These are phyloP conservation scores for Chaetomium strumarium DNA, from an alignment of 2,329 filamentous ascomycete genomes.

Conservation along the genomic window DNA sequence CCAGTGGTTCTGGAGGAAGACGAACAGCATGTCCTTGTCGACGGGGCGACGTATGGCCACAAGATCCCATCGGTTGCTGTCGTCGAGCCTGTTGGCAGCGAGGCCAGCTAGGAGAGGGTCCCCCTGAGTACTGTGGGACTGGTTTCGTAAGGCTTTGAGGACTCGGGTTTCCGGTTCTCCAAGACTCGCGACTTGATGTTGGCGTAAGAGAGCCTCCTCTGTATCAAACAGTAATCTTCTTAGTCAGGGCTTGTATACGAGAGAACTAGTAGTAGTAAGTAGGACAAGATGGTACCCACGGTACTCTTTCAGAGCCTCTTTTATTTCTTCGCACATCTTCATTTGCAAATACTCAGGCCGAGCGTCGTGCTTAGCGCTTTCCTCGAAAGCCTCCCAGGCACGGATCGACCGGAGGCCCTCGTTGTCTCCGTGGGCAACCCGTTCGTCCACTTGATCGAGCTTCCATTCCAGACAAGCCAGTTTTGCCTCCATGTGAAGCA, in stretches of 20 bases:
- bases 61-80: background rate
- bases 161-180: background rate
- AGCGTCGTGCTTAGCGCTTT: background rate
- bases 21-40: slow-evolving; percentile 5
- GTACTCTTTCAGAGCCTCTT: slow-evolving; percentile 2
- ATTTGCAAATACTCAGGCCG: background rate
- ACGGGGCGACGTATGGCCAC: slow-evolving; percentile 1
- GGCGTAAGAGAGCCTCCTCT: slow-evolving; percentile 1
- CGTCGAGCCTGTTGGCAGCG: background rate
- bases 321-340: background rate
- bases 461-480: background rate
- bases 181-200: slow-evolving; percentile 2
- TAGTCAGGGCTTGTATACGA: no score
- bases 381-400: slow-evolving; percentile 6
- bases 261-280: background rate
- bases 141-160: background rate
- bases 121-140: background rate
- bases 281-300: background rate
- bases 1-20: slow-evolving; percentile 9
- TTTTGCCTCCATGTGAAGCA: background rate
- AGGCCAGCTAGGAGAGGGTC: slow-evolving; percentile 1
- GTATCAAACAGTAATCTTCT: background rate
- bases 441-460: background rate
- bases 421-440: background rate
- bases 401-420: slow-evolving; percentile 1